phyloP scores from a whole-genome alignment of 306 rosid species.

The Cyamopsis tetragonoloba region DNA sequence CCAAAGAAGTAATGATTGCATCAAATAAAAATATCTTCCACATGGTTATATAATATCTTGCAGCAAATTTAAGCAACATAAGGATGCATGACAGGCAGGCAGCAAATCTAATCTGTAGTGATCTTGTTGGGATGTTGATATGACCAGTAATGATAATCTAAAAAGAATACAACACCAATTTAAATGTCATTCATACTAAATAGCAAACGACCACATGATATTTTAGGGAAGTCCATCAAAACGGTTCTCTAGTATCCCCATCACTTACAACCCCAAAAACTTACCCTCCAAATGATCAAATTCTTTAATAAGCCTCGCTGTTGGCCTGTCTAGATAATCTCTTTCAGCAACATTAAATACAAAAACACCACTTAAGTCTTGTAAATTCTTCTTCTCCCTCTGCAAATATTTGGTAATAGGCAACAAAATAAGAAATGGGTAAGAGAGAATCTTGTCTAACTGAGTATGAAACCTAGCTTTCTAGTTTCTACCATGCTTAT shows the following conservation, averaged over 20 bases:
- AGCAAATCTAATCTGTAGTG: not conserved
- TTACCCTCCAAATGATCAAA: slow-evolving; percentile 64
- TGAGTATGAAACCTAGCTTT: not conserved
- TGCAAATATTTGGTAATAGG: slow-evolving; percentile 34
- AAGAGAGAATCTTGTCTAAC: not conserved
- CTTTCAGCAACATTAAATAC: slow-evolving; percentile 69
- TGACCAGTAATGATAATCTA: not conserved
- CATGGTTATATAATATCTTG: not conserved
- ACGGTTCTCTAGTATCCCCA: not conserved
- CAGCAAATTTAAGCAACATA: not conserved
- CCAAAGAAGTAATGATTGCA: not conserved
- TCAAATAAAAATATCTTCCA: not conserved
- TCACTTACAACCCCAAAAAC: slow-evolving; percentile 3
- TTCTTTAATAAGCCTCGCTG: slow-evolving; percentile 81
- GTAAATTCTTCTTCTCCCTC: slow-evolving; percentile 84
- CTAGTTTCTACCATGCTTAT: not conserved
- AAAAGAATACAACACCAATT: not conserved
- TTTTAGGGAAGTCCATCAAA: not conserved
- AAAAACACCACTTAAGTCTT: slow-evolving; percentile 68
- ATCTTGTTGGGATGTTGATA: not conserved
- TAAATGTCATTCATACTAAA: not conserved
- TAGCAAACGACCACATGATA: not conserved
- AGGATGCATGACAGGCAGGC: not conserved
- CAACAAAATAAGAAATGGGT: not conserved
- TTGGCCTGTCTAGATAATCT: slow-evolving; percentile 80